Conservation (phyloP, 129 eudicot species). For the Saposhnikovia divaricata region DNA sequence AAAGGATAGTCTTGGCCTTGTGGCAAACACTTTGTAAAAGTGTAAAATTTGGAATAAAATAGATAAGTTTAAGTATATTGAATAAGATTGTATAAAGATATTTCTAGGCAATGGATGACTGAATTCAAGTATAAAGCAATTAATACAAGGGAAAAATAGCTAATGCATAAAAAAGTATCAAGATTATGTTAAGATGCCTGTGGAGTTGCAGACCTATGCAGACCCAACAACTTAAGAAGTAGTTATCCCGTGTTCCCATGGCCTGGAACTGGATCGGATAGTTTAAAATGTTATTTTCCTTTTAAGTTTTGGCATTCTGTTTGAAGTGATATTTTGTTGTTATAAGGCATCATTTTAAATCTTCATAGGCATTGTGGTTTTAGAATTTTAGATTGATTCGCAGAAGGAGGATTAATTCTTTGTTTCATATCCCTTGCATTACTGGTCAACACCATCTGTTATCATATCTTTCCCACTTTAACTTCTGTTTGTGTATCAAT, state of each 20-base stretch:
- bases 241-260: not conserved
- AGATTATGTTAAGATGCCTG: not conserved
- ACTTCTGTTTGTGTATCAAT: not conserved
- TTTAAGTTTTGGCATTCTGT: not conserved
- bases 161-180: not conserved
- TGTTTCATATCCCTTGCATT: not conserved
- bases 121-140: not conserved
- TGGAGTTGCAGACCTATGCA: not conserved
- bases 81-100: not conserved
- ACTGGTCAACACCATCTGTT: not conserved
- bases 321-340: not conserved
- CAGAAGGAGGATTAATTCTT: not conserved
- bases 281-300: not conserved
- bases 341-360: not conserved
- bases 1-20: not conserved
- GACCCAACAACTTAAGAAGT: not conserved
- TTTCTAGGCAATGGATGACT: not conserved
- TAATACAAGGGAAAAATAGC: not conserved
- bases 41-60: not conserved
- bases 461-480: not conserved
- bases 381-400: not conserved
- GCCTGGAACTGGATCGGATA: not conserved
- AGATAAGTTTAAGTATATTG: not conserved
- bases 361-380: not conserved
- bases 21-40: not conserved